phyloP scores from a whole-genome alignment of 129 eudicot genomes.

The Arctium minus region DNA sequence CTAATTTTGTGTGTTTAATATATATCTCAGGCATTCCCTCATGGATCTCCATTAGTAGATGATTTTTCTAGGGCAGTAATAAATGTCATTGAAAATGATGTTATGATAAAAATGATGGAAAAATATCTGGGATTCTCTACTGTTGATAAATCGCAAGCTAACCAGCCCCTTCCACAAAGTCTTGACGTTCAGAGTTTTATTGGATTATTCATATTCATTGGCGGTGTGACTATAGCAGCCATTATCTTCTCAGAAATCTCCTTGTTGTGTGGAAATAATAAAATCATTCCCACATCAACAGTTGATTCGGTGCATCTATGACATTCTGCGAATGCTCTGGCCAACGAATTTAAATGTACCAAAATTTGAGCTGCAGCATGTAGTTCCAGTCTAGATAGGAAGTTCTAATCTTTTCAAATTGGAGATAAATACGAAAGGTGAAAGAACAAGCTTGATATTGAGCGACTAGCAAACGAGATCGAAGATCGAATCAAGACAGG shows the following conservation, averaged over 20 bases:
- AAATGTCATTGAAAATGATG: slow-evolving; percentile 12
- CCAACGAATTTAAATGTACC: neutral
- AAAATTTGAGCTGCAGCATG: neutral
- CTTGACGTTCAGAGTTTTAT: slow-evolving; percentile 10
- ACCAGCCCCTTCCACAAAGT: slow-evolving; percentile 3
- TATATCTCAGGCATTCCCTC: slow-evolving; percentile 19
- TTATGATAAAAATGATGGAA: neutral
- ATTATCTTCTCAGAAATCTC: slow-evolving; percentile 18
- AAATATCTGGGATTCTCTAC: neutral
- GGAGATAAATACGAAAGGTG: too few species aligned
- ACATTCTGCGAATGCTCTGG: neutral
- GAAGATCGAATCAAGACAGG: too few species aligned
- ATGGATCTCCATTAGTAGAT: neutral
- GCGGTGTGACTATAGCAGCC: neutral
- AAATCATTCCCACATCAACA: neutral
- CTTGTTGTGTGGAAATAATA: neutral
- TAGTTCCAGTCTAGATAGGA: neutral
- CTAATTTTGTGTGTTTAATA: neutral
- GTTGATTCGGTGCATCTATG: neutral
- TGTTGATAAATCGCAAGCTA: neutral
- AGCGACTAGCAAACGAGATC: too few species aligned
- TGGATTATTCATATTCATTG: slow-evolving; percentile 7
- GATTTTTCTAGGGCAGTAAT: slow-evolving; percentile 10
- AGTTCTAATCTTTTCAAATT: too few species aligned
- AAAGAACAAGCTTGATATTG: neutral